A percentile compares a stretch with the other conserved stretches of the same genome.
Conservation (phyloP, 2,329 filamentous ascomycete genomes). For the Cordyceps farinosa region DNA sequence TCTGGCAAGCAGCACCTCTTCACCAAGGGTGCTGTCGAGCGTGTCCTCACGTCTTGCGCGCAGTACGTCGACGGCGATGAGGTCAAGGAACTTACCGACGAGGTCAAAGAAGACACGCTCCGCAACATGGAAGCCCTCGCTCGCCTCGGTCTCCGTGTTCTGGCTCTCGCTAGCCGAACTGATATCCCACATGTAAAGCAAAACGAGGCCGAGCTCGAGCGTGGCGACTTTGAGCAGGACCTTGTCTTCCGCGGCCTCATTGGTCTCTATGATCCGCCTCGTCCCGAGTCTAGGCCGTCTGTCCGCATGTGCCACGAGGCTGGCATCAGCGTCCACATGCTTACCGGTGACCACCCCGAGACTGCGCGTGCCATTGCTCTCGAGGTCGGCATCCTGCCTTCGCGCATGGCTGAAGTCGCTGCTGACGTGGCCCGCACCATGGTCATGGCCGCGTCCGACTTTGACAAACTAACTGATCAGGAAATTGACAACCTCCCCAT, state of each 20-base stretch:
- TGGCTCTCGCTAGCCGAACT: conserved; percentile 58
- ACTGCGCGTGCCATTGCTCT: conserved; percentile 62
- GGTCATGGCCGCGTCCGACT: conserved; percentile 65
- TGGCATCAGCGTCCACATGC: conserved; percentile 64
- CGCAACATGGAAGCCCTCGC: conserved; percentile 67
- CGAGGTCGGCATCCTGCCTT: conserved; percentile 60
- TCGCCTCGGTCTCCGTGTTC: conserved; percentile 63
- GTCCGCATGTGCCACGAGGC: conserved; percentile 57
- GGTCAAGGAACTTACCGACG: conserved; percentile 46
- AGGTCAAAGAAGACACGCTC: conserved; percentile 54
- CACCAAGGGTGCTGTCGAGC: conserved; percentile 67
- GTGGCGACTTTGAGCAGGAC: conserved; percentile 55
- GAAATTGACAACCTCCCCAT: conserved; percentile 60
- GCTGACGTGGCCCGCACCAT: conserved; percentile 55
- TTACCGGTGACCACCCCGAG: conserved; percentile 66
- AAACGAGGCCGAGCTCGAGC: conserved; percentile 43
- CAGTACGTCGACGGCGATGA: conserved; percentile 44
- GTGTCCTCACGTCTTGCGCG: conserved; percentile 61
- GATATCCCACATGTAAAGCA: conserved; percentile 35
- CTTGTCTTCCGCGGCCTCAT: conserved; percentile 66
- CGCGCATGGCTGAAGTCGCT: conserved; percentile 47
- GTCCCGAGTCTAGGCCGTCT: conserved; percentile 60
- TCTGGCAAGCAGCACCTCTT: conserved; percentile 47
- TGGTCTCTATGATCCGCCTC: conserved; percentile 70
- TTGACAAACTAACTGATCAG: conserved; percentile 61